A percentile compares a stretch with the other conserved stretches of the same genome.
phyloP scores from a whole-genome alignment of 768 basidiomycete genomes.

The Leccinum variicolor region DNA sequence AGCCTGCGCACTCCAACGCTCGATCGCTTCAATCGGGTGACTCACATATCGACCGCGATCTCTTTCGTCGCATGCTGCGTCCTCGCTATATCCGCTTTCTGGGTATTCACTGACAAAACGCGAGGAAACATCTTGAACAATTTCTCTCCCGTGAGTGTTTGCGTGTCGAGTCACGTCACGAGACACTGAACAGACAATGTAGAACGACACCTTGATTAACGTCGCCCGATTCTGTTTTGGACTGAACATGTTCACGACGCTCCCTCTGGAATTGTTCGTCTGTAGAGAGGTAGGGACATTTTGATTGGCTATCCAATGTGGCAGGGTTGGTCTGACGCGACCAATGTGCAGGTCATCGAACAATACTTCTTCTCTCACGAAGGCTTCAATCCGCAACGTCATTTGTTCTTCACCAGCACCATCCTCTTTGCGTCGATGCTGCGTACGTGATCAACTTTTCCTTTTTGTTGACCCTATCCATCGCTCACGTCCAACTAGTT shows the following conservation, averaged over 20 bases:
- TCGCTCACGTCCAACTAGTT: conserved; percentile 46
- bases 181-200: conserved; percentile 6
- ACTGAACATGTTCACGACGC: conserved; percentile 96
- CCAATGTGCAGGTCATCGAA: conserved; percentile 71
- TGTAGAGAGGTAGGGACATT: conserved; percentile 75
- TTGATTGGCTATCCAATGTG: neutral
- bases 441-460: conserved; percentile 43
- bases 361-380: conserved; percentile 94
- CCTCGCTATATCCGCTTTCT: conserved; percentile 81
- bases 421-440: conserved; percentile 81
- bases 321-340: neutral
- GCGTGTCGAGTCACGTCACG: neutral
- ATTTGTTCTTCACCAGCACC: conserved; percentile 85
- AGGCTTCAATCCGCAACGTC: conserved; percentile 75
- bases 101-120: conserved; percentile 88
- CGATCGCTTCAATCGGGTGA: conserved; percentile 89
- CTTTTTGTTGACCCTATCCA: neutral
- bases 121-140: conserved; percentile 98
- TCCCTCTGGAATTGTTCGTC: conserved; percentile 94
- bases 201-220: conserved; percentile 89
- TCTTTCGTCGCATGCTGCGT: conserved; percentile 83
- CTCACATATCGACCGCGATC: conserved; percentile 84
- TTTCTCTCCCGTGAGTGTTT: conserved; percentile 61
- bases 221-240: conserved; percentile 93
- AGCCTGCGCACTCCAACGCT: conserved; percentile 89